These are phyloP conservation scores for Syzygium grande DNA, from an alignment of 345 rosid species.

Conservation along the genomic window DNA sequence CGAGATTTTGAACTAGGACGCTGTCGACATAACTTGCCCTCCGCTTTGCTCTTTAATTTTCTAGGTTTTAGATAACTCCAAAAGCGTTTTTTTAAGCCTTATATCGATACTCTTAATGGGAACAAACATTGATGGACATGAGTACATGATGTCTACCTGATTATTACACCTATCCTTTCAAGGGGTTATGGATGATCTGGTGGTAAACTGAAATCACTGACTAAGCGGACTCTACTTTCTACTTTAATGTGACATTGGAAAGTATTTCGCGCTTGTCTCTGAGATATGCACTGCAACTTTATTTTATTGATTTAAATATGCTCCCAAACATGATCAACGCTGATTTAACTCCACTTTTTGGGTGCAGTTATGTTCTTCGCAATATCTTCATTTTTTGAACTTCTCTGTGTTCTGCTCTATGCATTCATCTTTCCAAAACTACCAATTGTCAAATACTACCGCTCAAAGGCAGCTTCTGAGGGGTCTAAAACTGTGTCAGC, in stretches of 20 bases:
- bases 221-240: neutral
- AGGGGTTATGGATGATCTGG: neutral
- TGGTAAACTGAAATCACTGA: neutral
- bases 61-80: neutral
- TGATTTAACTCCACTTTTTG: neutral
- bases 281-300: neutral
- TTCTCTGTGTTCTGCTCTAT: conserved; percentile 58
- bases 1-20: neutral
- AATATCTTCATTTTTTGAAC: conserved; percentile 48
- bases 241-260: neutral
- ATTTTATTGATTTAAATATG: neutral
- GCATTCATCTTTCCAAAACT: conserved; percentile 52
- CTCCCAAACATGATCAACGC: neutral
- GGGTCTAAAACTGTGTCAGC: conserved; percentile 76
- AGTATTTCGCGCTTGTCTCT: neutral
- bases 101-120: neutral
- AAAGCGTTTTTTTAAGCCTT: neutral
- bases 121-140: neutral
- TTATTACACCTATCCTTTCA: neutral
- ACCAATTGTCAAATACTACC: conserved; percentile 73
- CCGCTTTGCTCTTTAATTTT: neutral
- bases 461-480: conserved; percentile 76
- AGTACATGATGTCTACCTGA: neutral
- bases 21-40: fast-evolving
- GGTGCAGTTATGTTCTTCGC: conserved; percentile 56